Conservation (phyloP, 148 eudicot species). For the Fagopyrum esculentum region DNA sequence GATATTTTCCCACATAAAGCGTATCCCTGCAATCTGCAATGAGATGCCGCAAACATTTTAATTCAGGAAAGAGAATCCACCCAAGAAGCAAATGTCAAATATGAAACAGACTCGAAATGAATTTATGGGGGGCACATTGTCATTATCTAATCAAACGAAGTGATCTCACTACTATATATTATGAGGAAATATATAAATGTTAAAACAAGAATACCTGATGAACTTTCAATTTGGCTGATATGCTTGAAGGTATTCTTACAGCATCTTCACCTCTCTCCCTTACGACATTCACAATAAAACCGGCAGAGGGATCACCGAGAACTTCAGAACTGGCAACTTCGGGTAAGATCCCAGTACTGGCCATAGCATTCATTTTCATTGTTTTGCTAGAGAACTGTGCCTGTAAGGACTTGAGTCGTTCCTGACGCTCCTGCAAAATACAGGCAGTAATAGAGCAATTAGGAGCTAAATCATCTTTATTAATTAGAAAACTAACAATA, state of each 20-base stretch:
- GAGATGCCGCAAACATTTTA: background rate
- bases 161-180: background rate
- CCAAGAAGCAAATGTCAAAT: background rate
- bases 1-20: slow-evolving; percentile 97
- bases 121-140: background rate
- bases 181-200: background rate
- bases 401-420: slow-evolving; percentile 77
- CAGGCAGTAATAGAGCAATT: slow-evolving; percentile 8
- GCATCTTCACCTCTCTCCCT: slow-evolving; percentile 91
- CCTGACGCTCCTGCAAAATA: slow-evolving; percentile 78
- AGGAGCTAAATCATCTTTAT: background rate
- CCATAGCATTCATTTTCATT: slow-evolving; percentile 34
- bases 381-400: slow-evolving; percentile 63
- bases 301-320: slow-evolving; percentile 68
- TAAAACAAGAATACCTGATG: slow-evolving; percentile 58
- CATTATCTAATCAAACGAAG: background rate
- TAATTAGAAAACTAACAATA: background rate
- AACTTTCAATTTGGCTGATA: slow-evolving; percentile 69
- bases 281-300: slow-evolving; percentile 87
- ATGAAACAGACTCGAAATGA: background rate
- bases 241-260: slow-evolving; percentile 88
- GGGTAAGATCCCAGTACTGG: slow-evolving; percentile 34
- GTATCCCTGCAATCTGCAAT: slow-evolving; percentile 81
- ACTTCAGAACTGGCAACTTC: slow-evolving; percentile 65
- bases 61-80: background rate